These are phyloP conservation scores for Arabidopsis lyrata DNA, from an alignment of 441 rosid species.

Conservation along the genomic window DNA sequence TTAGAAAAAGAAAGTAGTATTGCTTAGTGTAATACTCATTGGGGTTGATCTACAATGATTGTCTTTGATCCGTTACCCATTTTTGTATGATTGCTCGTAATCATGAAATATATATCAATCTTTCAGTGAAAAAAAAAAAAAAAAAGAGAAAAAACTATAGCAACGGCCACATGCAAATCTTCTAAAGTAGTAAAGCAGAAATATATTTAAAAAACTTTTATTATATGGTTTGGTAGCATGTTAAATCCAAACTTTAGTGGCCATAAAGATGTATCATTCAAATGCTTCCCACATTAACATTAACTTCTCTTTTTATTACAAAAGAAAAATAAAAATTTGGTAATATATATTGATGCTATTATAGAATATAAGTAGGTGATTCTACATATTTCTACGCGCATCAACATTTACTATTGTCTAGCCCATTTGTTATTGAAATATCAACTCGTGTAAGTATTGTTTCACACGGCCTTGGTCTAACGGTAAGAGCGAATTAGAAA, in stretches of 20 bases:
- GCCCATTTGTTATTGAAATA: background rate
- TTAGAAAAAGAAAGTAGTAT: too few species aligned
- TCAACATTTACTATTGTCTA: background rate
- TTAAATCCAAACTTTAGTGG: slow-evolving; percentile 42
- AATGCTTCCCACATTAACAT: slow-evolving; percentile 37
- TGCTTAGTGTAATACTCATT: too few species aligned
- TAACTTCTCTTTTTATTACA: background rate
- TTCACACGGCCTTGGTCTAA: too few species aligned
- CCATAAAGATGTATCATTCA: slow-evolving; percentile 33
- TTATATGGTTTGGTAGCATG: slow-evolving; percentile 44
- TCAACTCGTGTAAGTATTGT: too few species aligned
- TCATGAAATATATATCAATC: too few species aligned
- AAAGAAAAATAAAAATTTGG: too few species aligned
- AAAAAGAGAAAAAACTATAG: too few species aligned
- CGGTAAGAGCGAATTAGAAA: too few species aligned
- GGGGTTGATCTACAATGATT: too few species aligned
- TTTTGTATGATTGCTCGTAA: too few species aligned
- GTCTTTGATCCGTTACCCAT: too few species aligned
- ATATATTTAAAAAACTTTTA: slow-evolving; percentile 31
- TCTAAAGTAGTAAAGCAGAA: slow-evolving; percentile 38
- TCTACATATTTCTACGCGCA: background rate
- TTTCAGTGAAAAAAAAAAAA: too few species aligned
- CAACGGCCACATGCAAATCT: slow-evolving; percentile 42
- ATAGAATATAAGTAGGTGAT: background rate
- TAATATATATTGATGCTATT: background rate